Evolutionary conservation across 176 grass and related monocot genomes (phyloP).

Genomic region (Paspalum vaginatum): DNA sequence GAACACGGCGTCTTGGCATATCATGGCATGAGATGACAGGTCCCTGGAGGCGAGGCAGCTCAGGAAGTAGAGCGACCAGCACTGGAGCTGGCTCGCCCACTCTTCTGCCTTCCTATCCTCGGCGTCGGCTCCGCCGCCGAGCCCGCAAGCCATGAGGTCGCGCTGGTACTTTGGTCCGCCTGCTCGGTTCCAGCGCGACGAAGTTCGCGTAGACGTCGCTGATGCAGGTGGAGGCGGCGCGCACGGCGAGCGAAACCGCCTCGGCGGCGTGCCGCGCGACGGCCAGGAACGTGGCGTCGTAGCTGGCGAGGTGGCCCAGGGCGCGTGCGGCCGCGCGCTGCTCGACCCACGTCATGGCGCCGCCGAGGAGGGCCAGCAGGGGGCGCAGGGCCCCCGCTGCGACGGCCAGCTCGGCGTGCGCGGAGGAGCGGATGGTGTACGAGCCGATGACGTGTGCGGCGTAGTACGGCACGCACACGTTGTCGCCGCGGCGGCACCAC

Average conservation of each 20-base stretch:
- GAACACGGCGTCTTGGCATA: slow-evolving; percentile 63
- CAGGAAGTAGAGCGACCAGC: slow-evolving; percentile 91
- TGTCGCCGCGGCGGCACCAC: slow-evolving; percentile 58
- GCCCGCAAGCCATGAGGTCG: slow-evolving; percentile 60
- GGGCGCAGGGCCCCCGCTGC: slow-evolving; percentile 63
- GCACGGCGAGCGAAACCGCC: slow-evolving; percentile 62
- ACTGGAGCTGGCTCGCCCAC: slow-evolving; percentile 98
- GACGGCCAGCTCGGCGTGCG: slow-evolving; percentile 64
- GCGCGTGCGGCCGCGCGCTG: slow-evolving; percentile 76
- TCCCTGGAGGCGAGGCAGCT: slow-evolving; percentile 87
- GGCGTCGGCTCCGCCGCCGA: slow-evolving; percentile 44
- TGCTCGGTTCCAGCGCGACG: slow-evolving; percentile 38
- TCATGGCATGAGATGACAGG: slow-evolving; percentile 52
- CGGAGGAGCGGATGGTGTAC: slow-evolving; percentile 77
- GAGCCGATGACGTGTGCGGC: slow-evolving; percentile 84
- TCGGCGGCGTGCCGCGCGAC: slow-evolving; percentile 60
- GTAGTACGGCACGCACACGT: slow-evolving; percentile 78
- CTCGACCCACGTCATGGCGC: slow-evolving; percentile 84
- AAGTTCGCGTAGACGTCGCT: slow-evolving; percentile 55
- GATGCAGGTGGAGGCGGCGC: slow-evolving; percentile 61
- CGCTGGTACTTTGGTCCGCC: slow-evolving; percentile 77
- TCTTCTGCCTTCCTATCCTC: slow-evolving; percentile 90
- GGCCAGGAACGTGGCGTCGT: slow-evolving; percentile 69
- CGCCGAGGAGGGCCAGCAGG: slow-evolving; percentile 61
- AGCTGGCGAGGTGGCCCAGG: slow-evolving; percentile 91